phyloP scores from a whole-genome alignment of 2,329 filamentous ascomycete genomes.

The Colletotrichum camelliae region DNA sequence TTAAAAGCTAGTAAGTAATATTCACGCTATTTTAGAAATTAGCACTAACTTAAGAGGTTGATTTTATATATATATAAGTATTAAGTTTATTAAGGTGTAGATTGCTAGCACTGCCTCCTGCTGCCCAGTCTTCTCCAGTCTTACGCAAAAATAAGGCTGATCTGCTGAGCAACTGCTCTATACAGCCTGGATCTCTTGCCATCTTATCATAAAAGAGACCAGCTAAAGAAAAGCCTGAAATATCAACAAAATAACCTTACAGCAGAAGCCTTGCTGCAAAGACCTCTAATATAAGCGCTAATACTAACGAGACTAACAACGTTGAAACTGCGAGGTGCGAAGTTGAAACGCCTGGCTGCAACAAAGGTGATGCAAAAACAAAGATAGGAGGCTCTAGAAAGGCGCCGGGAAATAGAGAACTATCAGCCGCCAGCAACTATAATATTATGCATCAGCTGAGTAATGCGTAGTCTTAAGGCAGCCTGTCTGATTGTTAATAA shows the following conservation, averaged over 20 bases:
- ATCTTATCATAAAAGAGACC: background rate
- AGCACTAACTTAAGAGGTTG: background rate
- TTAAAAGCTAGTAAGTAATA: background rate
- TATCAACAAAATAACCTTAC: background rate
- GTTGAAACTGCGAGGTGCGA: background rate
- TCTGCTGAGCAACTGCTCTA: background rate
- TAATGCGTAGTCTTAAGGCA: background rate
- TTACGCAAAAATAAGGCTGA: background rate
- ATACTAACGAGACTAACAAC: background rate
- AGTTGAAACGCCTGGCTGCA: background rate
- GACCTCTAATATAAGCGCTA: background rate
- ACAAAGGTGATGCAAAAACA: background rate
- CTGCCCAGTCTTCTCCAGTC: background rate
- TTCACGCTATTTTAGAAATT: background rate
- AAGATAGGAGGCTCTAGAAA: background rate
- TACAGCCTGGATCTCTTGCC: background rate
- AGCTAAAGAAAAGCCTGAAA: background rate
- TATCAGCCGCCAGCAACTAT: background rate
- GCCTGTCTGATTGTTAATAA: background rate
- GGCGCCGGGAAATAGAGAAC: background rate
- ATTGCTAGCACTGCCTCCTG: background rate
- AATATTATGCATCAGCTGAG: background rate
- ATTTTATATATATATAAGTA: background rate
- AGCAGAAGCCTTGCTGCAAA: background rate
- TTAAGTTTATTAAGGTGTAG: background rate